Percentiles rank a stretch among this genome's conserved stretches.
Conservation (phyloP, 805 yeast species). For the Clavispora vitiphila region DNA sequence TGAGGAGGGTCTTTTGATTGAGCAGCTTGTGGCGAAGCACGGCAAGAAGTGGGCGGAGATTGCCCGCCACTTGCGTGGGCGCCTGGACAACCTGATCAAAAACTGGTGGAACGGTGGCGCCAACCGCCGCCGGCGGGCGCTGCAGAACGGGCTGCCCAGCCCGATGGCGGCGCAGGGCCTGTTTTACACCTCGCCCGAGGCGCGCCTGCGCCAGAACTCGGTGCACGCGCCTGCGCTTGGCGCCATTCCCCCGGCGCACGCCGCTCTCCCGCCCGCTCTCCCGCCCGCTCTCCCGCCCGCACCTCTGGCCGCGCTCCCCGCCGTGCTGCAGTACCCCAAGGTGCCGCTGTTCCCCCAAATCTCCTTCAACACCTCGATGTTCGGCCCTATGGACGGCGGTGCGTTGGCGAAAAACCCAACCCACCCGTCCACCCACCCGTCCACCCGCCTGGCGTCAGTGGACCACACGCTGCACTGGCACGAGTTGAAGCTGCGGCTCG, state of each 20-base stretch:
- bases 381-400: slow-evolving; percentile 13
- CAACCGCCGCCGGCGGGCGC: slow-evolving; percentile 63
- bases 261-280: too few species aligned
- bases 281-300: background rate
- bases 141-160: slow-evolving; percentile 4
- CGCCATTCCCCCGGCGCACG: background rate
- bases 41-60: slow-evolving; percentile 95
- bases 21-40: slow-evolving; percentile 67
- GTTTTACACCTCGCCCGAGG: slow-evolving; percentile 1
- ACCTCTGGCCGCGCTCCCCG: background rate
- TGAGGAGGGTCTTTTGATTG: slow-evolving; percentile 80
- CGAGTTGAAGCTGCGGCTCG: slow-evolving; percentile 3
- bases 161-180: background rate
- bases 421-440: too few species aligned
- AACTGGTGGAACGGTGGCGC: slow-evolving; percentile 98
- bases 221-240: background rate
- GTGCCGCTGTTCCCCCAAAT: slow-evolving; percentile 26
- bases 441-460: slow-evolving; percentile 3
- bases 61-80: slow-evolving; percentile 78
- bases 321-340: slow-evolving; percentile 11
- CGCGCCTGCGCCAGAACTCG: slow-evolving; percentile 2
- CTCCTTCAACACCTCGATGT: slow-evolving; percentile 40
- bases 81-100: slow-evolving; percentile 87
- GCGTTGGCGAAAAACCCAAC: slow-evolving; percentile 1
- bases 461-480: slow-evolving; percentile 5